phyloP scores from a whole-genome alignment of 306 rosid genomes.

The Crataegus laevigata region DNA sequence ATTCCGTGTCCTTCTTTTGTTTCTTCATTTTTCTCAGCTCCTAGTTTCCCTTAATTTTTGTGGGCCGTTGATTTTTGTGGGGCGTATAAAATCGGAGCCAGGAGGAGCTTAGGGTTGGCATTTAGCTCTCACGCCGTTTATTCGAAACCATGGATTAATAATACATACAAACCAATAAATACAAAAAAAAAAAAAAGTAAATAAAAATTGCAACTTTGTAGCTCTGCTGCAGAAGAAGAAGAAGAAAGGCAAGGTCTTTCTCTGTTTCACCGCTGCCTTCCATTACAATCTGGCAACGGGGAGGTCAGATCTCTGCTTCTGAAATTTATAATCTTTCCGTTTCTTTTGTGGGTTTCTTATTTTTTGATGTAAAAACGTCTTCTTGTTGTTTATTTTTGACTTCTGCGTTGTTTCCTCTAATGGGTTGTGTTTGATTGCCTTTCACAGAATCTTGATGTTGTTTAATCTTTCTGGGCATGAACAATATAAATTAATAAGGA shows the following conservation, averaged over 20 bases:
- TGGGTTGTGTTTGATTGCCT: neutral
- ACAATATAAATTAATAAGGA: neutral
- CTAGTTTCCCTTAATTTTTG: neutral
- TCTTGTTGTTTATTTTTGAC: neutral
- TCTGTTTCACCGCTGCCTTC: neutral
- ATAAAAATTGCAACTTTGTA: neutral
- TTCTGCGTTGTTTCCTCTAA: neutral
- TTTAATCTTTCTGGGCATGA: neutral
- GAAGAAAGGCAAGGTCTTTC: neutral
- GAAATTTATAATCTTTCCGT: neutral
- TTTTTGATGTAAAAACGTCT: neutral
- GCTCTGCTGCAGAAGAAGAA: neutral
- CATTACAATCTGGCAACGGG: slow-evolving; percentile 24
- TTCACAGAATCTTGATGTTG: neutral
- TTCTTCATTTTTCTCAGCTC: neutral
- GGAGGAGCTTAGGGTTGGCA: slow-evolving; percentile 4
- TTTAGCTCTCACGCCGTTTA: slow-evolving; percentile 16
- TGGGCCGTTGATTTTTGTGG: neutral
- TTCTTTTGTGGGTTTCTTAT: slow-evolving; percentile 10
- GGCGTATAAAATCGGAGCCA: slow-evolving; percentile 3
- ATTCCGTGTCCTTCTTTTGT: too few relatives aligned
- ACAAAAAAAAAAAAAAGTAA: too few relatives aligned
- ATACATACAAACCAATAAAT: neutral
- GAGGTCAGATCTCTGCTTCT: slow-evolving; percentile 28
- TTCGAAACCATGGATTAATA: neutral